Evolutionary conservation across 176 grass and related monocot genomes (phyloP).

Genomic region (Elaeis guineensis): DNA sequence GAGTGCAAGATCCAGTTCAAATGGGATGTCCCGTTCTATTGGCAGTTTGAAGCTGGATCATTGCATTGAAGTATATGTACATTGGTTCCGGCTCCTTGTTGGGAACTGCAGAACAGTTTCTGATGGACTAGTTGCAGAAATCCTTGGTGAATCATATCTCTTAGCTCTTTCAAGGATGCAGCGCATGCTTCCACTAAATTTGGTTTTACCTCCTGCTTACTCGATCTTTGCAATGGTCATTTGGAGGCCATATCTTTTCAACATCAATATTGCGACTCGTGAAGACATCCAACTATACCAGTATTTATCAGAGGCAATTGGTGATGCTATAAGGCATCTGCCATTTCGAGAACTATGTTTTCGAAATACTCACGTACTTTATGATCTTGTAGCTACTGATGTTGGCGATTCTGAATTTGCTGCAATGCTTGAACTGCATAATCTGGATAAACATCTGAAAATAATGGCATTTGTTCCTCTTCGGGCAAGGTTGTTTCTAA

Average conservation of each 20-base stretch:
- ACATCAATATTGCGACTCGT: slow-evolving; percentile 27
- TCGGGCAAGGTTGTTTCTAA: slow-evolving; percentile 81
- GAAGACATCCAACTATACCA: slow-evolving; percentile 74
- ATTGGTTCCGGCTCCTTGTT: slow-evolving; percentile 86
- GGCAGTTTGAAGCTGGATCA: slow-evolving; percentile 52
- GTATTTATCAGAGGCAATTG: slow-evolving; percentile 51
- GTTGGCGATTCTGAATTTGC: slow-evolving; percentile 88
- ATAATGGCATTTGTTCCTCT: slow-evolving; percentile 71
- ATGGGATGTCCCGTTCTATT: slow-evolving; percentile 59
- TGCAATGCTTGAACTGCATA: slow-evolving; percentile 60
- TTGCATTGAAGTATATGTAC: slow-evolving; percentile 64
- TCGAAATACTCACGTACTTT: slow-evolving; percentile 62
- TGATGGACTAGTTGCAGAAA: slow-evolving; percentile 82
- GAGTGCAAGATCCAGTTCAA: slow-evolving; percentile 57
- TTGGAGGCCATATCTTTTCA: slow-evolving; percentile 80
- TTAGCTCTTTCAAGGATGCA: slow-evolving; percentile 93
- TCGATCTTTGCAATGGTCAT: slow-evolving; percentile 90
- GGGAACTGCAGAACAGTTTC: slow-evolving; percentile 82
- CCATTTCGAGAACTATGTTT: slow-evolving; percentile 89
- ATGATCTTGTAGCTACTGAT: slow-evolving; percentile 77
- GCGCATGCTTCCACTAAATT: slow-evolving; percentile 57
- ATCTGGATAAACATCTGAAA: slow-evolving; percentile 69
- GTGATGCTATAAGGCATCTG: slow-evolving; percentile 70
- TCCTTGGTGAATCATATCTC: slow-evolving; percentile 81
- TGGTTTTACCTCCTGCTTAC: slow-evolving; percentile 72